Percentiles rank a stretch among this genome's conserved stretches.
Evolutionary conservation across 306 rosid species (phyloP).

Genomic region (Trichosanthes cucumerina): DNA sequence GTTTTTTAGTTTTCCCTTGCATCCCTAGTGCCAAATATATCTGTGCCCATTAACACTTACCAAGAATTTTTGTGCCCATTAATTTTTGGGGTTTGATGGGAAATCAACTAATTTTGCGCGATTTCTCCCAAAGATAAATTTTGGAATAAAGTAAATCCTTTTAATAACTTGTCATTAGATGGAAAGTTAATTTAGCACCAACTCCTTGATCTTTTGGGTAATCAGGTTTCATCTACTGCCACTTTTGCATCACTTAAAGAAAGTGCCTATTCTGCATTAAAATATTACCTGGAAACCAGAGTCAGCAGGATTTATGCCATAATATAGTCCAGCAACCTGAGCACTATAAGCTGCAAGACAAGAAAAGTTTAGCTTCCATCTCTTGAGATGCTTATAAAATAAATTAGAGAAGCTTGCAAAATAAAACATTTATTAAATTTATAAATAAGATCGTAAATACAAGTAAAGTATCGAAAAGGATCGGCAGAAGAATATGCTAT

Average conservation of each 20-base stretch:
- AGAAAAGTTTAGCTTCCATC: slow-evolving; percentile 2
- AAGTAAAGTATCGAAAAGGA: not conserved
- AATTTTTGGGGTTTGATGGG: not conserved
- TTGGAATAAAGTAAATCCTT: not conserved
- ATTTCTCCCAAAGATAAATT: not conserved
- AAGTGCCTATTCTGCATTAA: not conserved
- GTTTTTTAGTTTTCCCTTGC: too few species aligned
- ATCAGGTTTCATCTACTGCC: not conserved
- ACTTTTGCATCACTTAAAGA: not conserved
- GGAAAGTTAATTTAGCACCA: not conserved
- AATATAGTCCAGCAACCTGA: slow-evolving; percentile 75
- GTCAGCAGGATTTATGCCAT: slow-evolving; percentile 36
- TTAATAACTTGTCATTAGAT: not conserved
- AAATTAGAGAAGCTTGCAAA: not conserved
- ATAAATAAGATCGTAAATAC: not conserved
- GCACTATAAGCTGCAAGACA: slow-evolving; percentile 70
- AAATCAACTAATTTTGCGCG: not conserved
- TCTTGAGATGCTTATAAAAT: not conserved
- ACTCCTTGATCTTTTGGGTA: not conserved
- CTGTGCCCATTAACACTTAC: not conserved
- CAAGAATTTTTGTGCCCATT: not conserved
- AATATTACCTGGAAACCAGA: slow-evolving; percentile 72
- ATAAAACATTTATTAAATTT: not conserved
- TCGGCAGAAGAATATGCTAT: not conserved
- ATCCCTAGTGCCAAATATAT: too few species aligned